phyloP scores from a whole-genome alignment of 1,284 basidiomycete genomes.

The Trichosporon ovoides region DNA sequence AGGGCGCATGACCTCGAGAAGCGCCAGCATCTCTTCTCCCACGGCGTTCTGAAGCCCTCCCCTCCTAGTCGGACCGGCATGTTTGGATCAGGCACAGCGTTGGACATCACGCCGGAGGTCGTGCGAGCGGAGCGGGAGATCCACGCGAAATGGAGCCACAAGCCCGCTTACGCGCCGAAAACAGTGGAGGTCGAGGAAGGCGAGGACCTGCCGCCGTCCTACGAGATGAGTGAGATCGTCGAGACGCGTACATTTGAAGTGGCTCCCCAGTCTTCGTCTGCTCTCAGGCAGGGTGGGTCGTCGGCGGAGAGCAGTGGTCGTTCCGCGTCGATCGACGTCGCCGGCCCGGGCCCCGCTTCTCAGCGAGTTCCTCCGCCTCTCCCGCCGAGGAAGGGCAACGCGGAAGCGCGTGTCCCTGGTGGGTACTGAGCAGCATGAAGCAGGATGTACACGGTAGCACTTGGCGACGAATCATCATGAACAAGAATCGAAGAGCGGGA shows the following conservation, averaged over 20 bases:
- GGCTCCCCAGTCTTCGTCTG: neutral
- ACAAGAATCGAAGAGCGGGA: neutral
- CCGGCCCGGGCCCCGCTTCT: neutral
- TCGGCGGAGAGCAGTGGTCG: neutral
- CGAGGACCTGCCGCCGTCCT: neutral
- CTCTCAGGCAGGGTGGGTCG: neutral
- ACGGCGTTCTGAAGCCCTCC: conserved; percentile 42
- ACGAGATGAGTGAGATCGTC: neutral
- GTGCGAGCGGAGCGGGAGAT: conserved; percentile 28
- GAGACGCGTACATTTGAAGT: neutral
- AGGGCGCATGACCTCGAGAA: conserved; percentile 62
- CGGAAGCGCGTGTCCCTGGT: neutral
- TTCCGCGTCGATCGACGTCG: neutral
- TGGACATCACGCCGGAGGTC: conserved; percentile 35
- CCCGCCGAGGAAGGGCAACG: neutral
- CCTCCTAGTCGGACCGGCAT: conserved; percentile 36
- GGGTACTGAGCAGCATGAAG: neutral
- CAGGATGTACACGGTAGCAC: neutral
- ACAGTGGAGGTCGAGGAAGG: neutral
- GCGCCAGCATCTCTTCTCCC: conserved; percentile 61
- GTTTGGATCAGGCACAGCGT: conserved; percentile 37
- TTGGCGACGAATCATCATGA: neutral
- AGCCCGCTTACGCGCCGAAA: conserved; percentile 3
- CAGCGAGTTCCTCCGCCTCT: neutral
- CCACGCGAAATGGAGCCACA: conserved; percentile 15